Evolutionary conservation across 371 early-diverging fungal species (phyloP).

Genomic region (Mortierella sp.): DNA sequence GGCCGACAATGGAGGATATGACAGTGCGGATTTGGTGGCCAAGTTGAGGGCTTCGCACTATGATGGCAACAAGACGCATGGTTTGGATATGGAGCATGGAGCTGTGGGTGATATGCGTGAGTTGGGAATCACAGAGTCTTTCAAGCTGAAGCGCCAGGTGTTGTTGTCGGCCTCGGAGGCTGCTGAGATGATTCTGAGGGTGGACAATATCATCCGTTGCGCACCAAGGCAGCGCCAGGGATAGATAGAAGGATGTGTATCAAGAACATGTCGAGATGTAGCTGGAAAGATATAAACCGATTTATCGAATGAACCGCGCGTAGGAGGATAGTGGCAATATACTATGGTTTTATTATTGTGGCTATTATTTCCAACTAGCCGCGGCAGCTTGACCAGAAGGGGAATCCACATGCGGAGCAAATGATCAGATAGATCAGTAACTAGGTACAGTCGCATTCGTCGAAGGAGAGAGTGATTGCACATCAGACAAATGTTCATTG

Average conservation of each 20-base stretch:
- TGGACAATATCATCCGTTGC: constrained; percentile 98
- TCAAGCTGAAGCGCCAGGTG: constrained; percentile 98
- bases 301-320: too few relatives aligned
- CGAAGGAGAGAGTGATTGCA: too few relatives aligned
- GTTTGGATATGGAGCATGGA: constrained; percentile 94
- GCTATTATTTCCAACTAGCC: too few relatives aligned
- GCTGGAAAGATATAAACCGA: too few relatives aligned
- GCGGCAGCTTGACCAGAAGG: constrained; percentile 54
- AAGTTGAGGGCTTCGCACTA: constrained; percentile 95
- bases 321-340: too few relatives aligned
- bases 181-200: constrained; percentile 99
- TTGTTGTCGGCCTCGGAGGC: constrained; percentile 98
- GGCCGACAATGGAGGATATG: constrained; percentile 99
- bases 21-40: constrained; percentile 94
- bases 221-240: constrained; percentile 80
- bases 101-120: constrained; percentile 88
- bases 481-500: too few relatives aligned
- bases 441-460: too few relatives aligned
- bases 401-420: constrained; percentile 84
- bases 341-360: too few relatives aligned
- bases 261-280: too few relatives aligned
- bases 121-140: constrained; percentile 97
- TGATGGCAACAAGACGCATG: constrained; percentile 84
- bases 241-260: too few relatives aligned
- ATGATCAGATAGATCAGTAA: constrained; percentile 76